Evolutionary conservation across 345 rosid genomes (phyloP), one percentile per base, ranked within the genome.

Genomic region (Eucalyptus erythrocorys): DNA sequence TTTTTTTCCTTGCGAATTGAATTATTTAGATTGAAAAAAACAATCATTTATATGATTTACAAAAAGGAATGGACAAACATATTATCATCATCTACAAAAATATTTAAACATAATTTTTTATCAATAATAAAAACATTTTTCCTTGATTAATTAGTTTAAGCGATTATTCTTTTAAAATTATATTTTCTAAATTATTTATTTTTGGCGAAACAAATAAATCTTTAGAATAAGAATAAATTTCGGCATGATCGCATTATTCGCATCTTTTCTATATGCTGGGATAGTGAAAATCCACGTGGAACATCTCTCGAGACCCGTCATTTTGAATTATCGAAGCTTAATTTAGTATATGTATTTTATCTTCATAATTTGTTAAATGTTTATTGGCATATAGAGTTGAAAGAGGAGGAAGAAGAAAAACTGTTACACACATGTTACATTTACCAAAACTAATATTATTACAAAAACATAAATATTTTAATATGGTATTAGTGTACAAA

Each of bases 401-500:
- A 57, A 57, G 27, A 26, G 64, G n/a, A 57, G n/a, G 27, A 26
- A 57, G n/a, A 26, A 57, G n/a, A 26, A 57, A 57, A 57, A 26
- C 14, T 4, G 3, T 2, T 22, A 55, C 61, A 26, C 64, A 11
- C 12, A 24, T 1, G 2, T 57, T 27, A 57, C 7, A 0, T 26
- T 26, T 26, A 57, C 30, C 4, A 3, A 26, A 57, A 57, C 14
- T 57, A 24, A 55, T 22, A 5, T 1, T 50, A 50, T 16, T 50
- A 50, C 53, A 50, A 0, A 50, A 50, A 50, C 16, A 21, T 50
- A 16, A 50, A 50, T 16, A 50, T 50, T 50, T 0, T 16, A 50
- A 50, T 22, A 27, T 22, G 61, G 0, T 22, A 55, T 10, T 2
- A 24, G 3, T 4, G 1, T 55, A 9, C 0, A 12, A 2, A 10